Evolutionary conservation across 345 rosid genomes (phyloP).

Genomic region (Zanthoxylum bungeanum): DNA sequence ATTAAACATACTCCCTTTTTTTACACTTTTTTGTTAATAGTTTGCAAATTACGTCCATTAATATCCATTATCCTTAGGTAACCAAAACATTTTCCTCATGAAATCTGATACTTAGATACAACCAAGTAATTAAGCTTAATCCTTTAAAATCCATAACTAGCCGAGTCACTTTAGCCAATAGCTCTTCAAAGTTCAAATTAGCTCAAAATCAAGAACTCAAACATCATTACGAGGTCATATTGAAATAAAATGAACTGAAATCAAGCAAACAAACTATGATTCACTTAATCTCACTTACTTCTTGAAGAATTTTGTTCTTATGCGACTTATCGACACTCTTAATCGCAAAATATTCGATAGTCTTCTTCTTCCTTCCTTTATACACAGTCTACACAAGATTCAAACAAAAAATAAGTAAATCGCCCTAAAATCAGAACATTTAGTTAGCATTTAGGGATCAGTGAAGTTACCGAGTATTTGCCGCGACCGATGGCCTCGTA

Average conservation of each 20-base stretch:
- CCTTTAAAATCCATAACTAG: background rate
- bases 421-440: background rate
- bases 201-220: background rate
- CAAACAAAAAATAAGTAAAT: background rate
- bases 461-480: conserved; percentile 72
- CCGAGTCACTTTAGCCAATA: background rate
- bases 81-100: background rate
- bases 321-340: conserved; percentile 96
- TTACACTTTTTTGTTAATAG: background rate
- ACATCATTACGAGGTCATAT: background rate
- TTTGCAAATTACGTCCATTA: background rate
- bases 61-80: background rate
- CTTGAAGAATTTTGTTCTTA: conserved; percentile 88
- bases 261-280: background rate
- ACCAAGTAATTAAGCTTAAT: background rate
- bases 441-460: background rate
- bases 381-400: conserved; percentile 59
- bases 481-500: conserved; percentile 98
- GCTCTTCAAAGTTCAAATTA: background rate
- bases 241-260: background rate
- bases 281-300: conserved; percentile 43
- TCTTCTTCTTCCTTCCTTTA: conserved; percentile 97
- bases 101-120: background rate
- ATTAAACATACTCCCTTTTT: background rate
- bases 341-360: conserved; percentile 90